Percentiles rank a stretch among this genome's conserved stretches.
Evolutionary conservation across 495 filamentous ascomycete species (phyloP).

Genomic region (Tuber brumale): DNA sequence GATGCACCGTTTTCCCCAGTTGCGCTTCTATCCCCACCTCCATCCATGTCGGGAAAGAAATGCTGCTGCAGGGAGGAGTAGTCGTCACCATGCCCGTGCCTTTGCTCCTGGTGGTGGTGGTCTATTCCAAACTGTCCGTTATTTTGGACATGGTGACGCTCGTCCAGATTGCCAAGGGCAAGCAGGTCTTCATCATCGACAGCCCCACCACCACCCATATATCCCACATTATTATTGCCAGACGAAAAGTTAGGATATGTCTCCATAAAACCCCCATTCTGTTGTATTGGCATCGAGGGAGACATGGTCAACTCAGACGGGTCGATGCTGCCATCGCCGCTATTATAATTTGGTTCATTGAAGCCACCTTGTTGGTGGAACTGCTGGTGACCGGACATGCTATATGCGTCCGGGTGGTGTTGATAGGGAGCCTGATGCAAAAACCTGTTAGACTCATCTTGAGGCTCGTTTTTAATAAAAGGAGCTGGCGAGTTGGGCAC

Average conservation of each 20-base stretch:
- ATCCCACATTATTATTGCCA: slow-evolving; percentile 31
- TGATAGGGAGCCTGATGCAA: slow-evolving; percentile 43
- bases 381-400: slow-evolving; percentile 56
- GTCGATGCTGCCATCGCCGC: slow-evolving; percentile 60
- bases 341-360: slow-evolving; percentile 47
- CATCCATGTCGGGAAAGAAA: slow-evolving; percentile 31
- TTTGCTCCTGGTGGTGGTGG: slow-evolving; percentile 30
- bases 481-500: slow-evolving; percentile 50
- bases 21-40: slow-evolving; percentile 20
- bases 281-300: slow-evolving; percentile 44
- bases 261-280: slow-evolving; percentile 39
- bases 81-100: slow-evolving; percentile 15
- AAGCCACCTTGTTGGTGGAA: slow-evolving; percentile 59
- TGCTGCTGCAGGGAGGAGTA: slow-evolving; percentile 29
- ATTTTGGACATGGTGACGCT: slow-evolving; percentile 24
- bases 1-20: slow-evolving; percentile 33
- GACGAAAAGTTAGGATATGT: slow-evolving; percentile 33
- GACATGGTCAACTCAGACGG: slow-evolving; percentile 77
- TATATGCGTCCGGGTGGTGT: slow-evolving; percentile 46
- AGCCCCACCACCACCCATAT: slow-evolving; percentile 20
- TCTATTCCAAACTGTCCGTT: slow-evolving; percentile 30
- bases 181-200: slow-evolving; percentile 39
- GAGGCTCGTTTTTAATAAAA: slow-evolving; percentile 72
- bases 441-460: slow-evolving; percentile 51
- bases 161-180: slow-evolving; percentile 26